Evolutionary conservation across 345 rosid genomes (phyloP).

Genomic region (Raphanus raphanistrum): DNA sequence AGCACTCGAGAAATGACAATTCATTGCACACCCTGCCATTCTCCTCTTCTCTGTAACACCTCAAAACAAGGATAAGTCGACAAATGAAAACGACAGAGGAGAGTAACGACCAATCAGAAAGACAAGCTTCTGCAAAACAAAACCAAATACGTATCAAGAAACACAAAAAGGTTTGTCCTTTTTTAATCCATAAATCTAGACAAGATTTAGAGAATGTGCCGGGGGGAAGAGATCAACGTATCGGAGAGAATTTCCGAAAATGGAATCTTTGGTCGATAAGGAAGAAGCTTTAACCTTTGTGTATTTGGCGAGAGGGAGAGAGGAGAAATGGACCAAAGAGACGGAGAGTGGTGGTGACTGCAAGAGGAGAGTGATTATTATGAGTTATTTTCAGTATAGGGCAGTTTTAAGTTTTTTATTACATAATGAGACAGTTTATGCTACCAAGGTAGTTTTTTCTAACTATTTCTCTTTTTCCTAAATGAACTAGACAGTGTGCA

Average conservation of each 20-base stretch:
- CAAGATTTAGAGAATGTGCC: slow-evolving; percentile 6
- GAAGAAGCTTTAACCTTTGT: slow-evolving; percentile 17
- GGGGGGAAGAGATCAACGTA: too few relatives aligned
- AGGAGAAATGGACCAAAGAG: slow-evolving; percentile 18
- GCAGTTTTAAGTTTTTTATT: too few relatives aligned
- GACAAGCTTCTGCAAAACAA: slow-evolving; percentile 20
- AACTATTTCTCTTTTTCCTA: too few relatives aligned
- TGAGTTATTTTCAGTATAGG: too few relatives aligned
- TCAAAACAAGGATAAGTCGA: slow-evolving; percentile 34
- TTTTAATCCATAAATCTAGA: not conserved
- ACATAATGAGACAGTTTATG: too few relatives aligned
- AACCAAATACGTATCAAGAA: slow-evolving; percentile 7
- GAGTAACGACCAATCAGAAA: not conserved
- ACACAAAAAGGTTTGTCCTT: not conserved
- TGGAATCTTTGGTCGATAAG: slow-evolving; percentile 7
- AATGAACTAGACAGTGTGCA: too few relatives aligned
- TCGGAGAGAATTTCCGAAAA: too few relatives aligned
- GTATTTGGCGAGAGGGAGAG: slow-evolving; percentile 1
- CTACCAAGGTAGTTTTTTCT: too few relatives aligned
- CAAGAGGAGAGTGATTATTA: slow-evolving; percentile 27
- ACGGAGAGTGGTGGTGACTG: slow-evolving; percentile 19
- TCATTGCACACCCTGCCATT: slow-evolving; percentile 53
- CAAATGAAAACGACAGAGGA: slow-evolving; percentile 26
- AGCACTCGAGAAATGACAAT: slow-evolving; percentile 36
- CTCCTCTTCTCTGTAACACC: slow-evolving; percentile 2